Base-by-base conservation (phyloP, 2,329 filamentous ascomycete genomes). In the Scytalidium lignicola region DNA sequence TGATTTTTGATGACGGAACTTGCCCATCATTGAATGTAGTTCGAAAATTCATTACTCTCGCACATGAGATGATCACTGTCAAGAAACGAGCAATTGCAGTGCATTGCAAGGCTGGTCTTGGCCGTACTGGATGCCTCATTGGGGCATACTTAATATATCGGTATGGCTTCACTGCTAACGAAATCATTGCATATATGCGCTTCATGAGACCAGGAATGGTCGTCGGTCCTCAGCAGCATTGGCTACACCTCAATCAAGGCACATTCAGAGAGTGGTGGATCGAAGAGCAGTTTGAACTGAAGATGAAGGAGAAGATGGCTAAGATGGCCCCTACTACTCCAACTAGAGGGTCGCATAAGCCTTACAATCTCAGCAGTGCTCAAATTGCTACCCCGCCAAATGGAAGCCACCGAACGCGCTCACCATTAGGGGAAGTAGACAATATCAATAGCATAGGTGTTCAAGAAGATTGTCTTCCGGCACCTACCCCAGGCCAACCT, bases 151-250 rank as follows among this genome's bases (percentile, higher is more conserved):
- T 99, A 53, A 97, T 99, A 65, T 99, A 99, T 74, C 83, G 91
- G 57, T 87, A 97, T 68, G 93, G 90, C 50, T 99, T 97, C 70
- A 97, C 92, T 5, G 93, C 93, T 56, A 96, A 97, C 64, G 92
- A 96, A 71, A 83, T 96, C 62, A 97, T 97, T 66, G 88, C 91
- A 2, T 99, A 91, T 69, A 97, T 99, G 92, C 85, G 92, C 53
- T 99, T 99, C 72, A 97, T 97, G 92, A 82, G 92, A 51, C 93
- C 93, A 0, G 93, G 93, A 47, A 99, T 99, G 93, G 93, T 99
- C 6, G 93, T 99, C 47, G 93, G 93, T 1, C 93, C 93, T 37
- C 93, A 99, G 66, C 93, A 99, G 71, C 93, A 99, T 71, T 99
- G 93, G 93, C 80, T 99, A 48, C 93, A 99, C 66, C 80, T 99